Base-by-base conservation (phyloP, 208 protist species). In the Leishmania lainsoni region DNA sequence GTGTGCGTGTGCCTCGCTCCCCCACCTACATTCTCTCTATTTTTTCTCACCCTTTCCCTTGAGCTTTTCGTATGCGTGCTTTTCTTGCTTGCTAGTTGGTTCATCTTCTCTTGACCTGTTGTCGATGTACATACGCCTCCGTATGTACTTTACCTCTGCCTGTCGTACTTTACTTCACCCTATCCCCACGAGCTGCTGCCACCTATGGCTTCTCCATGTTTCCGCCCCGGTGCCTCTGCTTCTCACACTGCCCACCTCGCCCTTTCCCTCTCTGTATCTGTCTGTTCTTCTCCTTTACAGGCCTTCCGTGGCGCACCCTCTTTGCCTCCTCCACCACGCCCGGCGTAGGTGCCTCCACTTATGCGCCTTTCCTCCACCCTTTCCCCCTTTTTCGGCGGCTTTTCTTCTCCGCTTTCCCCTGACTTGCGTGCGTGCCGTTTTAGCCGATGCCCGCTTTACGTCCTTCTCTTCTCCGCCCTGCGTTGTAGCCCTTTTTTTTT, bases 61-160 rank as follows among this genome's bases (percentile, higher is more conserved):
- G 58, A 29, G 58, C 26, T 63, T 17, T 63, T 63, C 5, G 16
- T n/a, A 32, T 76, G 29, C 72, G 0, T 56, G 72, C 42, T 45
- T 45, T 45, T 45, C 42, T 45, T 45, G 42, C 42, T 45, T 45
- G 42, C 72, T 51, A 3, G 2, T 76, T 48, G 20, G 16, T 58
- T 76, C 42, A 56, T 22, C 42, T 72, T 72, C 16, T 72, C 39
- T 32, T 72, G 32, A 72, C 42, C 42, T 72, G 32, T 72, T 72
- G 66, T 5, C 39, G 22, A 45, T 72, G 16, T 72, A 45, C 16
- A 63, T 63, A 63, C 42, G 42, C 42, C 42, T 63, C 58, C 26
- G 58, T 63, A 63, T 29, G 26, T 29, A n/a, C 58, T 63, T 63
- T 63, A n/a, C 16, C 26, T 63, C 26, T 63, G 22, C 26, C 26